Evolutionary conservation across 2,329 filamentous ascomycete species (phyloP).

Genomic region (Epichloe festucae): DNA sequence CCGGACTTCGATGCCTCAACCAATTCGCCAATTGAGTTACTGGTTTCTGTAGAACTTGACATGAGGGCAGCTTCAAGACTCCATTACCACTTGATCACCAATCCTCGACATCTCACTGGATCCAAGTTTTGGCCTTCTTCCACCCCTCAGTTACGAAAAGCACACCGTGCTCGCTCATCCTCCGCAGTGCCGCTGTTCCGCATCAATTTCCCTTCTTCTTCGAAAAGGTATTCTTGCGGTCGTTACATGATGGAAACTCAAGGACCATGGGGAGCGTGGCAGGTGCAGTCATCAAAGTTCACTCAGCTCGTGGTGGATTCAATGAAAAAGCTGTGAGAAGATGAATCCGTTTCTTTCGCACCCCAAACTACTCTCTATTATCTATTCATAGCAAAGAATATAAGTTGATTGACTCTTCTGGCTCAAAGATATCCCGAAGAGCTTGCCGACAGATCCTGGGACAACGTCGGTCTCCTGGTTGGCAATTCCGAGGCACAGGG

Average conservation of each 20-base stretch:
- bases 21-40: not conserved
- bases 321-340: conserved; percentile 63
- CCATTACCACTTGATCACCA: not conserved
- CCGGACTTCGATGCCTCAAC: not conserved
- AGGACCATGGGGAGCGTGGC: conserved; percentile 27
- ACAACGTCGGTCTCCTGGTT: conserved; percentile 82
- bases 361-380: no score
- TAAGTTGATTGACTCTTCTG: no score
- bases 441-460: conserved; percentile 80
- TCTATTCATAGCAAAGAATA: no score
- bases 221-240: not conserved
- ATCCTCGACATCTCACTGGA: not conserved
- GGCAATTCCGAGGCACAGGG: conserved; percentile 26
- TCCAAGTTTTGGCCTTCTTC: not conserved
- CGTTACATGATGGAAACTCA: conserved; percentile 13
- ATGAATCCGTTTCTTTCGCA: no score
- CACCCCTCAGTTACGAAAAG: not conserved
- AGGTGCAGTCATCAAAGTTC: conserved; percentile 27
- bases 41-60: conserved; percentile 3
- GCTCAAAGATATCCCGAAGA: conserved; percentile 66
- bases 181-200: not conserved
- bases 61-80: conserved; percentile 7
- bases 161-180: not conserved
- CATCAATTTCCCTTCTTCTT: not conserved
- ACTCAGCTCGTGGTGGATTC: conserved; percentile 55